Evolutionary conservation across 306 rosid genomes (phyloP).

Genomic region (Inga oerstediana): DNA sequence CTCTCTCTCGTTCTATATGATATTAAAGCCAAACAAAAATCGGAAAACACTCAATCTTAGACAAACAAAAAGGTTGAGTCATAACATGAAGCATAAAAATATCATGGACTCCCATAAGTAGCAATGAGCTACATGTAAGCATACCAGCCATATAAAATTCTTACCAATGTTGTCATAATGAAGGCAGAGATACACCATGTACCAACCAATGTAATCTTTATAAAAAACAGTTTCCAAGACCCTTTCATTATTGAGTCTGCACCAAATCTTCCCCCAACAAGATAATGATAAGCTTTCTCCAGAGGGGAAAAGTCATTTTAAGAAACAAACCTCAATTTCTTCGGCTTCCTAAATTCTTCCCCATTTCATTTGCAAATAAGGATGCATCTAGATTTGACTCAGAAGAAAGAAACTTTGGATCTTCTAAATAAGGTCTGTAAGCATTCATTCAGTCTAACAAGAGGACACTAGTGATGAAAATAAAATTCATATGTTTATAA

Average conservation of each 20-base stretch:
- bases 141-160: not conserved
- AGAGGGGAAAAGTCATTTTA: not conserved
- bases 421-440: not conserved
- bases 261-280: not conserved
- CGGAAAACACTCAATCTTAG: not conserved
- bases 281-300: not conserved
- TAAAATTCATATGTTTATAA: not conserved
- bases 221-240: not conserved
- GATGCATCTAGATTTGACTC: not conserved
- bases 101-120: not conserved
- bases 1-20: not conserved
- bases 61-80: not conserved
- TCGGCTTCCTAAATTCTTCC: not conserved
- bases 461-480: not conserved
- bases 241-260: not conserved
- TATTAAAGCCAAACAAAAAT: not conserved
- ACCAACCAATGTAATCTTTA: not conserved
- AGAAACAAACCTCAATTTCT: not conserved
- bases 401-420: not conserved
- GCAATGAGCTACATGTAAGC: not conserved
- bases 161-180: not conserved
- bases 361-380: not conserved
- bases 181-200: no score
- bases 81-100: not conserved
- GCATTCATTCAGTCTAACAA: not conserved